Evolutionary conservation across 1,284 basidiomycete genomes (phyloP), one percentile per base, ranked within the genome.

Genomic region (Cutaneotrichosporon cutaneum): DNA sequence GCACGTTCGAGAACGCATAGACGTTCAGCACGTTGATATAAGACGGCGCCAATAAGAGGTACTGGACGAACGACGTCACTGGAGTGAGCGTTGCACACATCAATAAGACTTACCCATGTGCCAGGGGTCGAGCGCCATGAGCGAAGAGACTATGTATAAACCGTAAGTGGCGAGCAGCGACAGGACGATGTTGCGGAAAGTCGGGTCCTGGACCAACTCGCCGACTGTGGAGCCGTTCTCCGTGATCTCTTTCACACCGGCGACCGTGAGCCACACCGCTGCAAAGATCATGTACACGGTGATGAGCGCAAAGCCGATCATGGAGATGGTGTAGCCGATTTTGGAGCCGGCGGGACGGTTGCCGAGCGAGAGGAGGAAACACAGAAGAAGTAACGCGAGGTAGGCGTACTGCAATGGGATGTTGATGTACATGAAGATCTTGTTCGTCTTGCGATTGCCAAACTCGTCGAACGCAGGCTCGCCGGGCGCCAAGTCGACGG

Each of bases 341-440:
- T 67, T 79, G 67, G 59, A 85, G 44, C 94, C 94, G 18, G 94
- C 91, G 3, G 95, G 94, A 44, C 94, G 81, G 76, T 98, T 97
- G 2, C 95, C 95, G 59, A 98, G 82, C 0, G 92, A 83, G 10
- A 97, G 85, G 54, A 98, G 83, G 82, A 96, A 97, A 76, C 93
- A 96, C 81, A 89, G 86, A 66, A 94, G 85, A 59, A 97, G 81
- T 14, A 94, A 82, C 3, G 89, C 93, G 58, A 94, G 83, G 73
- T 98, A 97, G 69, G 89, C 82, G 82, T 95, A 98, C 63, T 89
- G 86, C 54, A 94, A 82, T 14, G 92, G 84, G 47, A 87, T 74
- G 77, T 95, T 96, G 78, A 90, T 80, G 70, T 87, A 83, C 54
- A 87, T 80, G 66, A 66, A 78, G 18, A 33, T 57, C 55, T 54